Percentiles rank a stretch among this genome's conserved stretches.
phyloP scores from a whole-genome alignment of 257 asterid genomes.

The Verbascum thapsus region DNA sequence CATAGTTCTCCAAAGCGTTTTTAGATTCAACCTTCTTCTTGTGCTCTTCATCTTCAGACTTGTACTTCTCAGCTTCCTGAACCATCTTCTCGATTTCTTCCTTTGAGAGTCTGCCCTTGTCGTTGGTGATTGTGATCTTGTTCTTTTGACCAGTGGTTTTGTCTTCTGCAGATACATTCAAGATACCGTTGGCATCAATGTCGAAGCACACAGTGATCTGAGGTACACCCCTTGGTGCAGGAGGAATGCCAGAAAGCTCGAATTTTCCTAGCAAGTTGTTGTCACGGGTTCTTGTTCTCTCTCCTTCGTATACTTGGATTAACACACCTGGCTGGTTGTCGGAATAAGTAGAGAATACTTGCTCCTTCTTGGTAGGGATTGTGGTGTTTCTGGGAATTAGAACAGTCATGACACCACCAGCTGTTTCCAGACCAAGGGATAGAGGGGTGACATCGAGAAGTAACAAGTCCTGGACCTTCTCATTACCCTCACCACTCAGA shows the following conservation, averaged over 20 bases:
- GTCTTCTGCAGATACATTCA: slow-evolving; percentile 74
- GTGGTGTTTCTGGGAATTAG: slow-evolving; percentile 59
- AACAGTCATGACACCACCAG: slow-evolving; percentile 67
- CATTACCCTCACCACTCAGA: slow-evolving; percentile 67
- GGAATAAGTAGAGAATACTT: slow-evolving; percentile 54
- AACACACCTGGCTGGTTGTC: slow-evolving; percentile 68
- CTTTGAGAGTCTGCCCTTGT: slow-evolving; percentile 67
- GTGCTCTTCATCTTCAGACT: slow-evolving; percentile 64
- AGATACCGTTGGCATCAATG: slow-evolving; percentile 65
- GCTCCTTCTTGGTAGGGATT: slow-evolving; percentile 65
- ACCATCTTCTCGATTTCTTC: slow-evolving; percentile 72
- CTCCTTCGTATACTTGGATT: slow-evolving; percentile 68
- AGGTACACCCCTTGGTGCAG: slow-evolving; percentile 64
- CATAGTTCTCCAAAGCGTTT: slow-evolving; percentile 56
- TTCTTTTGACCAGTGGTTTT: slow-evolving; percentile 74
- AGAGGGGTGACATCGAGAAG: slow-evolving; percentile 64
- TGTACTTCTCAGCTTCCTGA: slow-evolving; percentile 73
- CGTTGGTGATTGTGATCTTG: slow-evolving; percentile 74
- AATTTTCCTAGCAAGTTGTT: slow-evolving; percentile 64
- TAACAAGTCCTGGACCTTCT: slow-evolving; percentile 64
- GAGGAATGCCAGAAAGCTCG: slow-evolving; percentile 62
- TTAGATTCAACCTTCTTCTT: slow-evolving; percentile 67
- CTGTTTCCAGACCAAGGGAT: slow-evolving; percentile 59
- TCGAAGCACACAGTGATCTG: slow-evolving; percentile 65
- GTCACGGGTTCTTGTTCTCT: slow-evolving; percentile 58